Evolutionary conservation across 2,329 filamentous ascomycete species (phyloP).

Genomic region (Purpureocillium lavendulum): DNA sequence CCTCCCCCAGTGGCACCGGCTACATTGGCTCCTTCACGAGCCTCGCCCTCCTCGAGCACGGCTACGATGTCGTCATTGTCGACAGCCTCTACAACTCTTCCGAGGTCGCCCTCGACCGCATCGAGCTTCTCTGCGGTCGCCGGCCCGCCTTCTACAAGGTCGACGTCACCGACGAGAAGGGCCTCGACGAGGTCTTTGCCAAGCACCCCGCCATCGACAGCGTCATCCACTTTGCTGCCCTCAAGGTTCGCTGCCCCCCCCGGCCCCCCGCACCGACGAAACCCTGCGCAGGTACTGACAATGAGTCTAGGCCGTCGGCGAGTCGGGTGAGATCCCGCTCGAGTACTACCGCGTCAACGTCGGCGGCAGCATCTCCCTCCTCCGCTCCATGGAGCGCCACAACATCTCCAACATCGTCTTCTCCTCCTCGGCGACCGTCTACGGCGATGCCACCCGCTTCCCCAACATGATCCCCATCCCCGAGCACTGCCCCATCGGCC

Average conservation of each 20-base stretch:
- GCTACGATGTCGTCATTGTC: conserved; percentile 92
- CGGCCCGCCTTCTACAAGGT: conserved; percentile 75
- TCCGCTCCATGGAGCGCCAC: conserved; percentile 80
- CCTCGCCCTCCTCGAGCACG: conserved; percentile 83
- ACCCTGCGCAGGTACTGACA: neutral
- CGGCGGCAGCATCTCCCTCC: conserved; percentile 78
- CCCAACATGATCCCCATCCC: conserved; percentile 98
- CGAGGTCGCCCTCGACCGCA: conserved; percentile 82
- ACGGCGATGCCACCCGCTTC: conserved; percentile 93
- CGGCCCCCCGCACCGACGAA: no score
- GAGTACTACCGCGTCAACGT: conserved; percentile 99
- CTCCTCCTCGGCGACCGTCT: conserved; percentile 95
- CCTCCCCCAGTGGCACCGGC: conserved; percentile 93
- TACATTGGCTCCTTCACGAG: conserved; percentile 98
- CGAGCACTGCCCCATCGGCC: conserved; percentile 89
- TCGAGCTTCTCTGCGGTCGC: conserved; percentile 87
- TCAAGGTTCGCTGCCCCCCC: conserved; percentile 57
- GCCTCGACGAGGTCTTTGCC: conserved; percentile 77
- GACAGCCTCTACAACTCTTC: conserved; percentile 98
- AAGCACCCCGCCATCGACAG: conserved; percentile 92
- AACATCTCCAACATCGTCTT: conserved; percentile 97
- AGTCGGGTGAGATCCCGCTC: conserved; percentile 86
- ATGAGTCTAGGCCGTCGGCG: conserved; percentile 70
- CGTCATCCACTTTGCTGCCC: conserved; percentile 95
- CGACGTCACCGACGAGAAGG: conserved; percentile 81